A percentile compares a stretch with the other conserved stretches of the same genome.
phyloP scores from a whole-genome alignment of 345 rosid genomes.

The Rhodomyrtus tomentosa region DNA sequence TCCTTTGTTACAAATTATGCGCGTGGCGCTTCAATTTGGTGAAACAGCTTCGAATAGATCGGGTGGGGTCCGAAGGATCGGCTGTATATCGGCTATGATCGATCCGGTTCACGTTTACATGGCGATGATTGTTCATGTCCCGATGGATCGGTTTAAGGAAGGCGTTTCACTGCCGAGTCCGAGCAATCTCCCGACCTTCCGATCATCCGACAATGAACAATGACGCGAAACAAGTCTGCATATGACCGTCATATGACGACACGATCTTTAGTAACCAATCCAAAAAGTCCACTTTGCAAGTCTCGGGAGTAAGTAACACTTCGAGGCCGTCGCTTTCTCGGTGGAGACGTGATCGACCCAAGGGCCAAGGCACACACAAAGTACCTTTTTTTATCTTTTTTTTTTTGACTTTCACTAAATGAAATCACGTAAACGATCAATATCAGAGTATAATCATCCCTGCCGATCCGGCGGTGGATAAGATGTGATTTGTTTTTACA shows the following conservation, averaged over 20 bases:
- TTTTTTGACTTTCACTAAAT: background rate
- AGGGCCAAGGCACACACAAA: background rate
- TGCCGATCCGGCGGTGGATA: constrained; percentile 28
- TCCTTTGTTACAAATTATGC: background rate
- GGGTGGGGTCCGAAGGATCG: background rate
- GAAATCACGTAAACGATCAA: background rate
- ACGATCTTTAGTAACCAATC: background rate
- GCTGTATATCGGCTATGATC: background rate
- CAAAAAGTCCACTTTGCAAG: background rate
- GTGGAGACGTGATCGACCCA: background rate
- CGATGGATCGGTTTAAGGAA: background rate
- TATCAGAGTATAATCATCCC: background rate
- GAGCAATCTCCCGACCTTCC: background rate
- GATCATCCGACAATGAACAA: background rate
- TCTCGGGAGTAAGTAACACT: background rate
- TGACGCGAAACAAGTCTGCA: background rate
- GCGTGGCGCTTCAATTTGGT: background rate
- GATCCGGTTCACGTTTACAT: background rate
- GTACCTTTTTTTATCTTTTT: too few species aligned
- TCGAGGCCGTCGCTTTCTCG: background rate
- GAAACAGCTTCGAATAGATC: background rate
- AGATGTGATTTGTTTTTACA: background rate
- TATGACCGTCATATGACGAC: background rate
- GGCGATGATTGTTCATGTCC: background rate
- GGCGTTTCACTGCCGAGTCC: background rate